These are phyloP conservation scores for Cladosporium sp. DNA, from an alignment of 2,329 filamentous ascomycete species.

Conservation along the genomic window DNA sequence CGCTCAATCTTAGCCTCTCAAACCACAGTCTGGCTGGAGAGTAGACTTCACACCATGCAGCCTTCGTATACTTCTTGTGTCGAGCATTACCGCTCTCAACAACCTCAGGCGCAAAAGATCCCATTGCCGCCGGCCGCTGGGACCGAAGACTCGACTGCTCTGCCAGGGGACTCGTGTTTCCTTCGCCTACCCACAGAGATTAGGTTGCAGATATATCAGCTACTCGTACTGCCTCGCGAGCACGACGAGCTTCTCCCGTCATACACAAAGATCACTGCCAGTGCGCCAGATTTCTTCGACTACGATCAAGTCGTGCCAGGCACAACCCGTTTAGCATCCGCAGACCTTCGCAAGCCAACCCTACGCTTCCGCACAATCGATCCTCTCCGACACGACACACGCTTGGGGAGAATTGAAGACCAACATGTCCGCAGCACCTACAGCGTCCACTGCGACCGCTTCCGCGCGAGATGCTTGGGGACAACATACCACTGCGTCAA, in stretches of 20 bases:
- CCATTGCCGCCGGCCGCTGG: neutral
- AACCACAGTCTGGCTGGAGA: neutral
- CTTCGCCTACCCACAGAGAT: conserved; percentile 51
- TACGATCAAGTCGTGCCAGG: conserved; percentile 37
- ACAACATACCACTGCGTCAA: conserved; percentile 60
- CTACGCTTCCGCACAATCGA: conserved; percentile 50
- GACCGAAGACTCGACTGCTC: neutral
- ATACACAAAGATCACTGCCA: conserved; percentile 35
- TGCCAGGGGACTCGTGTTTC: conserved; percentile 33
- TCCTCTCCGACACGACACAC: conserved; percentile 36
- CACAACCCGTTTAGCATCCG: conserved; percentile 22
- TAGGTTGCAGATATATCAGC: conserved; percentile 50
- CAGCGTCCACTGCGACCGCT: conserved; percentile 44
- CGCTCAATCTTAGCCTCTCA: neutral
- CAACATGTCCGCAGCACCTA: conserved; percentile 42
- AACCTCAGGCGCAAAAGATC: neutral
- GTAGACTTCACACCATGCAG: conserved; percentile 20
- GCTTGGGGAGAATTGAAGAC: conserved; percentile 29
- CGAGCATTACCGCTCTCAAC: conserved; percentile 27
- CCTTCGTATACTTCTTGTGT: conserved; percentile 31
- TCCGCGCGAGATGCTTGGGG: conserved; percentile 45
- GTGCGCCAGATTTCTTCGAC: conserved; percentile 46
- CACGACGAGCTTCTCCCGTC: conserved; percentile 36
- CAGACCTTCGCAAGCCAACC: conserved; percentile 35
- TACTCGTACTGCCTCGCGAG: conserved; percentile 44